Percentiles rank a stretch among this genome's conserved stretches.
Evolutionary conservation across 176 grass and related monocot genomes (phyloP).

Genomic region (Triticum dicoccoides): DNA sequence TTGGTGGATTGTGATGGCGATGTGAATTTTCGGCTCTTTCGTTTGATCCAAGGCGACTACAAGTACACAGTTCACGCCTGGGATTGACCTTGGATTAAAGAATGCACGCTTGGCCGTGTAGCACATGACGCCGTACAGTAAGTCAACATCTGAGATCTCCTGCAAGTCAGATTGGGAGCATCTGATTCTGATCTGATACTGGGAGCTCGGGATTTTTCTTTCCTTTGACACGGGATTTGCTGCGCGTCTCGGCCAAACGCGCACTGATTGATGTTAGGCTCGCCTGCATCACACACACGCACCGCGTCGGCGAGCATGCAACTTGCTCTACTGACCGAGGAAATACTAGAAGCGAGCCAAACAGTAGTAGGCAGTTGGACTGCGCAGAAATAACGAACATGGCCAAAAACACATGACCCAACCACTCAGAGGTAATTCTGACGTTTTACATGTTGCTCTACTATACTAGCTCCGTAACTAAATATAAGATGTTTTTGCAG

Average conservation of each 20-base stretch:
- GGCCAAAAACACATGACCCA: neutral
- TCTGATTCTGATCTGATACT: neutral
- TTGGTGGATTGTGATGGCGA: neutral
- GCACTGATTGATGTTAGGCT: conserved; percentile 10
- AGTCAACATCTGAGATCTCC: conserved; percentile 8
- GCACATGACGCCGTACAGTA: neutral
- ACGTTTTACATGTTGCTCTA: neutral
- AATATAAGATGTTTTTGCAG: no score
- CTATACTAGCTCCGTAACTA: no score
- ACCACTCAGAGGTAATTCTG: neutral
- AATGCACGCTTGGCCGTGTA: neutral
- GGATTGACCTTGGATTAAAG: conserved; percentile 28
- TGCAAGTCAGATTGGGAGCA: neutral
- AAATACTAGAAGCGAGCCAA: neutral
- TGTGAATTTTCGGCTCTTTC: conserved; percentile 2
- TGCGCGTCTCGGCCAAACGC: conserved; percentile 9
- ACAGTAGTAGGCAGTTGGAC: neutral
- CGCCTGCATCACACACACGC: neutral
- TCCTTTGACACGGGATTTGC: neutral
- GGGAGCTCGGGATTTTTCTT: no score
- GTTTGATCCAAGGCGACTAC: conserved; percentile 6
- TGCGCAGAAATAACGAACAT: neutral
- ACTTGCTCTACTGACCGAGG: neutral
- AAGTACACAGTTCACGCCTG: neutral
- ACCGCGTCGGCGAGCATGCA: neutral